These are phyloP conservation scores for Domatiomyces catenatus DNA, from an alignment of 2,329 filamentous ascomycete genomes.

Conservation along the genomic window DNA sequence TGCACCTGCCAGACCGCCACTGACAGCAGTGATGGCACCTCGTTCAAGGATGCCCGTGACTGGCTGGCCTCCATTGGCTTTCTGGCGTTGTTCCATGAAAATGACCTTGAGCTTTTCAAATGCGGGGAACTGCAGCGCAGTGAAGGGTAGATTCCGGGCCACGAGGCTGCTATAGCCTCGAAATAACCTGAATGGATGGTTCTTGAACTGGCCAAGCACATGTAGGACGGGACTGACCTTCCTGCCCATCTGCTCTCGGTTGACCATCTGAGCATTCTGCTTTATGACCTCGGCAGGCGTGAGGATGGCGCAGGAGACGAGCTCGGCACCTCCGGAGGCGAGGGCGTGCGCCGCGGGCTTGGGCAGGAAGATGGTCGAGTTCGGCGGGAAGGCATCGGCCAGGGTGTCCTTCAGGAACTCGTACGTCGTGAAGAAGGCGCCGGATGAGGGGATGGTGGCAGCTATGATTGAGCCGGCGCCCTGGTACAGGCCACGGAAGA, in stretches of 20 bases:
- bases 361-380: conserved; percentile 36
- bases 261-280: conserved; percentile 80
- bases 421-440: conserved; percentile 81
- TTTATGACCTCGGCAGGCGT: conserved; percentile 85
- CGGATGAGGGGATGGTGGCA: conserved; percentile 76
- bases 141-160: conserved; percentile 72
- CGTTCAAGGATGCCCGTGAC: conserved; percentile 42
- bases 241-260: conserved; percentile 17
- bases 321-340: conserved; percentile 62
- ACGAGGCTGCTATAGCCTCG: conserved; percentile 68
- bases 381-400: conserved; percentile 33
- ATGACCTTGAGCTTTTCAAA: conserved; percentile 55
- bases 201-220: conserved; percentile 42
- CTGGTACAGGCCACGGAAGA: conserved; percentile 68
- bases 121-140: conserved; percentile 73
- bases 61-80: conserved; percentile 24
- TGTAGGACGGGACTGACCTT: conserved; percentile 35
- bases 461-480: conserved; percentile 73
- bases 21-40: conserved; percentile 53
- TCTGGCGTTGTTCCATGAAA: conserved; percentile 33
- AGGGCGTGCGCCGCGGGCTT: conserved; percentile 55
- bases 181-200: conserved; percentile 41
- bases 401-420: conserved; percentile 58
- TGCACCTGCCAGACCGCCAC: conserved; percentile 58
- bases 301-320: conserved; percentile 71